phyloP scores from a whole-genome alignment of 352 stramenopile species.

The Aphanomyces invadans region DNA sequence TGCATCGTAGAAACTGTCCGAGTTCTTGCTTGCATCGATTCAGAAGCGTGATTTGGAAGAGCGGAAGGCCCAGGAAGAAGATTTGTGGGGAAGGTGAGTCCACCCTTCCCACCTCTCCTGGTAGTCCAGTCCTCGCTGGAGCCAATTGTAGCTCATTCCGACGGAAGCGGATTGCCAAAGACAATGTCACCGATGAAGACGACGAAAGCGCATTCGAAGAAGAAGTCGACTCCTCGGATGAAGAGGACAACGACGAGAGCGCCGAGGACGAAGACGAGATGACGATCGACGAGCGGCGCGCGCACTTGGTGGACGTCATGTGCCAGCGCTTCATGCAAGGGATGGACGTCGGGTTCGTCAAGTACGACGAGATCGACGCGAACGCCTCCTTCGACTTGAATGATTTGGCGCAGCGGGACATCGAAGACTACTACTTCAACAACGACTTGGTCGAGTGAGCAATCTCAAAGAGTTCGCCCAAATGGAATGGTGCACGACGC shows the following conservation, averaged over 20 bases:
- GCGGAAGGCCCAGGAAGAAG: slow-evolving; percentile 51
- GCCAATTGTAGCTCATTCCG: background rate
- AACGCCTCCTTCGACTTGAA: slow-evolving; percentile 58
- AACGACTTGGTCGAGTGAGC: no score
- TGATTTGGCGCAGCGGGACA: slow-evolving; percentile 60
- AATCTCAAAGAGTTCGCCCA: no score
- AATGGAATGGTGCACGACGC: no score
- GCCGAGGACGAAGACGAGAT: slow-evolving; percentile 25
- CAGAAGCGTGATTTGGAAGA: slow-evolving; percentile 62
- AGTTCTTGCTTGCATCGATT: slow-evolving; percentile 60
- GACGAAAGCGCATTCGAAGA: slow-evolving; percentile 31
- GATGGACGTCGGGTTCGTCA: slow-evolving; percentile 45
- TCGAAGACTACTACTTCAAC: slow-evolving; percentile 71
- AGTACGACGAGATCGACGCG: slow-evolving; percentile 57
- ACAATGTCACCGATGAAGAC: slow-evolving; percentile 18
- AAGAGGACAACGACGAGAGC: slow-evolving; percentile 36
- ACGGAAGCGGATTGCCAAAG: background rate
- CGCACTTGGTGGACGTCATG: slow-evolving; percentile 70
- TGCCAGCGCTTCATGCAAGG: slow-evolving; percentile 58
- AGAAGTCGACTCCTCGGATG: slow-evolving; percentile 32
- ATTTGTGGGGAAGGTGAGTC: slow-evolving; percentile 35
- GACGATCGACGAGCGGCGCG: slow-evolving; percentile 39
- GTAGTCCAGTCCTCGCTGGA: no score
- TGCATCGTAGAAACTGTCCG: slow-evolving; percentile 32
- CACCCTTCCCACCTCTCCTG: background rate